Conservation (phyloP, 2,329 filamentous ascomycete species). For the Fusarium domesticum region DNA sequence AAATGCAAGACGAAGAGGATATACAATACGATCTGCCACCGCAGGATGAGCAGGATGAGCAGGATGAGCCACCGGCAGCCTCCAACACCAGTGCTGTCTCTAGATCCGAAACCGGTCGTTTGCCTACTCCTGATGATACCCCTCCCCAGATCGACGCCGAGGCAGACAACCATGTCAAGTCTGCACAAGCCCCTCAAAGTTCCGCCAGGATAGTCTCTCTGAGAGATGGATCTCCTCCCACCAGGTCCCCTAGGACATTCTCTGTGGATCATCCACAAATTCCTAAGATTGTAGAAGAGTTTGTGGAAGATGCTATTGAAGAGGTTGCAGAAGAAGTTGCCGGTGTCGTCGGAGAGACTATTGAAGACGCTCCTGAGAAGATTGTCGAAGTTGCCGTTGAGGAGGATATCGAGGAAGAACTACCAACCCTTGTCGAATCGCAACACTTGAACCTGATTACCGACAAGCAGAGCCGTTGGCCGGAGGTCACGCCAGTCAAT, state of each 20-base stretch:
- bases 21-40: neutral
- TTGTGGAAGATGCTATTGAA: constrained; percentile 10
- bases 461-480: constrained; percentile 11
- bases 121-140: constrained; percentile 54
- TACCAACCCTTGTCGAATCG: constrained; percentile 11
- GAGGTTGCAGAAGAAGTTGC: constrained; percentile 17
- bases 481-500: constrained; percentile 37
- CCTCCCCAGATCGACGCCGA: constrained; percentile 37
- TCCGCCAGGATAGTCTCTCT: constrained; percentile 8
- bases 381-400: constrained; percentile 14
- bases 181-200: constrained; percentile 10
- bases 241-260: constrained; percentile 2
- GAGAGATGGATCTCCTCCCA: constrained; percentile 4
- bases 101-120: constrained; percentile 42
- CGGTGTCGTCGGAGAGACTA: constrained; percentile 12
- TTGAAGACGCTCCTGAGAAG: constrained; percentile 1
- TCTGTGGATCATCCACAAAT: constrained; percentile 5
- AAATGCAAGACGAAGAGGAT: neutral
- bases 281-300: constrained; percentile 16
- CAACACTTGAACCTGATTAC: constrained; percentile 9
- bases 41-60: constrained; percentile 2
- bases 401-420: constrained; percentile 10
- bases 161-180: constrained; percentile 21
- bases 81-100: constrained; percentile 35
- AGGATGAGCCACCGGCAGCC: constrained; percentile 11